Evolutionary conservation across 139 green algal genomes (phyloP).

Genomic region (Tetraselmis chui): DNA sequence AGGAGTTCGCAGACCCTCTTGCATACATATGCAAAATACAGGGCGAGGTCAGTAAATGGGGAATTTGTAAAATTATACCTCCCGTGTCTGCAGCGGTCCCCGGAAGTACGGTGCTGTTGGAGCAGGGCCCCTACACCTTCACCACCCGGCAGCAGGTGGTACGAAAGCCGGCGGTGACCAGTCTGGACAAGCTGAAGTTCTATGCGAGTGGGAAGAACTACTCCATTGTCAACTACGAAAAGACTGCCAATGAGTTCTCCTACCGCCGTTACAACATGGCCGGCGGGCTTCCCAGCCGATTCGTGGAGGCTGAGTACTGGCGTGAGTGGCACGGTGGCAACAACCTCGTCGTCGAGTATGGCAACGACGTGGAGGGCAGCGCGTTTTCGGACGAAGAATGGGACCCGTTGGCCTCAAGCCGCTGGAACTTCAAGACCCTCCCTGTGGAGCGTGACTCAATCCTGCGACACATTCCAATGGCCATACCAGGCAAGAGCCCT

Average conservation of each 20-base stretch:
- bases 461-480: background rate
- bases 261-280: constrained; percentile 15
- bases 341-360: constrained; percentile 46
- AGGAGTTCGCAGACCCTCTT: constrained; percentile 42
- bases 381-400: constrained; percentile 36
- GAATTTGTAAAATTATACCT: constrained; percentile 37
- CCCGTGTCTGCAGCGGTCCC: constrained; percentile 3
- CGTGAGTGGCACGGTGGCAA: background rate
- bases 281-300: constrained; percentile 20
- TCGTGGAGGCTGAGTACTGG: constrained; percentile 58
- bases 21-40: constrained; percentile 42
- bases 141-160: background rate
- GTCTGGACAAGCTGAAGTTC: background rate
- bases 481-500: background rate
- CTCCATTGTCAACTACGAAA: constrained; percentile 33
- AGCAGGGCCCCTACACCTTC: background rate
- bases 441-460: background rate
- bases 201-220: constrained; percentile 16
- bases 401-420: constrained; percentile 35
- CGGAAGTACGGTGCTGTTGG: background rate
- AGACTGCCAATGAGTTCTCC: constrained; percentile 27
- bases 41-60: constrained; percentile 25
- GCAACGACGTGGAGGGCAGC: constrained; percentile 66
- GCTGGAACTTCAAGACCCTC: constrained; percentile 53
- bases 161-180: background rate